Base-by-base conservation (phyloP, 331 rosid genomes). In the Pyracantha coccinea region DNA sequence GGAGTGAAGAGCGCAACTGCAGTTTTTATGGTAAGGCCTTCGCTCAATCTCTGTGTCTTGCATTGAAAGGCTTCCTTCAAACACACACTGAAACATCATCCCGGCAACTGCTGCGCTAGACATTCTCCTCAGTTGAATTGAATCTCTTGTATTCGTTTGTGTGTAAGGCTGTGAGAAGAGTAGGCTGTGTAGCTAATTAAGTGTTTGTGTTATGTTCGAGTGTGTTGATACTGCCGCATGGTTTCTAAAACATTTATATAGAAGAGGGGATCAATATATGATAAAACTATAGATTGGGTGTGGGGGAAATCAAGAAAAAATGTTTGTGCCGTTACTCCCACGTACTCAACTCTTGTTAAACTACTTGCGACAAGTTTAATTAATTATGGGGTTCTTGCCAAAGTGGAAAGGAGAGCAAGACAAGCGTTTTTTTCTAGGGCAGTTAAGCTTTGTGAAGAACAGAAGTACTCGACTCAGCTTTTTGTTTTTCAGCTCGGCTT, bases 11-110 rank as follows among this genome's bases (percentile, higher is more conserved):
- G 83, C 83, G 41, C 93, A 89, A 11, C 86, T 74, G 77, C 85
- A 89, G 32, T 86, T 83, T n/a, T 78, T 82, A 62, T 86, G 91
- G 83, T 86, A 86, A 24, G 93, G 91, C 65, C 91, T 85, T 21
- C 85, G 7, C 72, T 85, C 86, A 61, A 79, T 72, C 21, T 79
- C 86, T 20, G 4, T 77, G 65, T 85, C 91, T n/a, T 66, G 78
- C 76, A 78, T 23, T 65, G 93, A 80, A 9, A 86, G 57, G 27
- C 87, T 80, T 78, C 82, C 90, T 77, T 84, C 84, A 76, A 80
- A 82, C 8, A 80, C 83, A 69, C 78, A 66, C 68, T 31, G 74
- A 62, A 79, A 32, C 74, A 86, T 66, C 82, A 80, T 74, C 20
- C 83, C 78, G 15, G 59, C 66, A 32, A 85, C 84, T 47, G 77